phyloP scores from a whole-genome alignment of 345 rosid species.

The Salix arbutifolia region DNA sequence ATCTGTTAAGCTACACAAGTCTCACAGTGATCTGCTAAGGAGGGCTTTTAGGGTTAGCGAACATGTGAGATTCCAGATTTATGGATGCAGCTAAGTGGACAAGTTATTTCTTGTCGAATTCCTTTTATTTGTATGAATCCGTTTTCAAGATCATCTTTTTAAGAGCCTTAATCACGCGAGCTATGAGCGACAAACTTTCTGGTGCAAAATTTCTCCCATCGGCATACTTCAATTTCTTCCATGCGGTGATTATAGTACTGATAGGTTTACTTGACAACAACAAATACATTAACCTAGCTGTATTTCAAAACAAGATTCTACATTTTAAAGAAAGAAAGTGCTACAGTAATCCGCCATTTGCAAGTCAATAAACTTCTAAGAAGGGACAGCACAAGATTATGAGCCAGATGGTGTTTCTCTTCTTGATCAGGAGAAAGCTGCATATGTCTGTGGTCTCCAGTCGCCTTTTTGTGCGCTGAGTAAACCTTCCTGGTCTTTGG shows the following conservation, averaged over 20 bases:
- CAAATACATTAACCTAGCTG: neutral
- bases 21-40: neutral
- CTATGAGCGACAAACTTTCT: neutral
- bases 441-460: constrained; percentile 65
- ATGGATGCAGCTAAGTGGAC: neutral
- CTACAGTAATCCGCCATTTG: neutral
- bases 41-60: neutral
- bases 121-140: neutral
- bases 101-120: neutral
- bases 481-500: constrained; percentile 72
- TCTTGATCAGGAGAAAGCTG: constrained; percentile 31
- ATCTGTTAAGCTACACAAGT: neutral
- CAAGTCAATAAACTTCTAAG: neutral
- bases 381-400: neutral
- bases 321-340: neutral
- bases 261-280: constrained; percentile 4
- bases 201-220: neutral
- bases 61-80: neutral
- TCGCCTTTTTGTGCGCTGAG: constrained; percentile 88
- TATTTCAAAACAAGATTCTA: neutral
- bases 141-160: neutral
- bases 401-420: neutral
- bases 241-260: neutral
- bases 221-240: neutral
- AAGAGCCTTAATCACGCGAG: neutral